Percentiles rank a stretch among this genome's conserved stretches.
These are phyloP conservation scores for Plasmodium sp. DNA, from an alignment of 169 alveolate species.

Conservation along the genomic window DNA sequence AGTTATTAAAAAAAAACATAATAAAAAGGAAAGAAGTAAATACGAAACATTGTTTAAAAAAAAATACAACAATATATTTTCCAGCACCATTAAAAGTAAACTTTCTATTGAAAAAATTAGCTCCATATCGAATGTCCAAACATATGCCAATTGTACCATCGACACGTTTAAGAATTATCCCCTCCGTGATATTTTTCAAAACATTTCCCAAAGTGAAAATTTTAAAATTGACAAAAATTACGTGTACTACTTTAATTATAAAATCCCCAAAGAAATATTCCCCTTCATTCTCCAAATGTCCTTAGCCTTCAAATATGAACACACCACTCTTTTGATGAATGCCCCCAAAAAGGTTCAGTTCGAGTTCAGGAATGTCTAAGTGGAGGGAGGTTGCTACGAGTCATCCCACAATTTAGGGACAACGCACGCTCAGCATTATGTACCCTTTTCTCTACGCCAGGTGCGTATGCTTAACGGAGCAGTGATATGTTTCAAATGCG, in stretches of 20 bases:
- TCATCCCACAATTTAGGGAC: neutral
- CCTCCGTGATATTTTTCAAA: constrained; percentile 30
- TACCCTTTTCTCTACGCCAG: neutral
- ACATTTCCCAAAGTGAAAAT: constrained; percentile 5
- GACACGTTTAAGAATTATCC: constrained; percentile 43
- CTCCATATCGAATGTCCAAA: constrained; percentile 59
- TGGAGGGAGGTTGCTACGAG: neutral
- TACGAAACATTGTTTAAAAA: constrained; percentile 70
- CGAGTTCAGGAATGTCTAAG: constrained; percentile 43
- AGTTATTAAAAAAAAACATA: constrained; percentile 52
- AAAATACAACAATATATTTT: constrained; percentile 47
- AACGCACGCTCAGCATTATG: neutral
- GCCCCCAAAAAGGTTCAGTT: constrained; percentile 68
- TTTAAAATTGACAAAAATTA: constrained; percentile 71
- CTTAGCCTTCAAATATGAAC: constrained; percentile 69
- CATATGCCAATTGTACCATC: constrained; percentile 46
- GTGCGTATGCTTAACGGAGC: neutral
- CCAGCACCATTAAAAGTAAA: constrained; percentile 34
- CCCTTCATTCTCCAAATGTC: constrained; percentile 69
- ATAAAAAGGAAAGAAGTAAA: constrained; percentile 66
- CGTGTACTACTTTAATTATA: constrained; percentile 50
- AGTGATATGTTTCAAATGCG: neutral
- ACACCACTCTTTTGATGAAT: constrained; percentile 48
- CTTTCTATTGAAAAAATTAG: constrained; percentile 56
- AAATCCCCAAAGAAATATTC: constrained; percentile 59